Evolutionary conservation across 2,329 filamentous ascomycete genomes (phyloP).

Genomic region (Lasiodiplodia hormozganensis): DNA sequence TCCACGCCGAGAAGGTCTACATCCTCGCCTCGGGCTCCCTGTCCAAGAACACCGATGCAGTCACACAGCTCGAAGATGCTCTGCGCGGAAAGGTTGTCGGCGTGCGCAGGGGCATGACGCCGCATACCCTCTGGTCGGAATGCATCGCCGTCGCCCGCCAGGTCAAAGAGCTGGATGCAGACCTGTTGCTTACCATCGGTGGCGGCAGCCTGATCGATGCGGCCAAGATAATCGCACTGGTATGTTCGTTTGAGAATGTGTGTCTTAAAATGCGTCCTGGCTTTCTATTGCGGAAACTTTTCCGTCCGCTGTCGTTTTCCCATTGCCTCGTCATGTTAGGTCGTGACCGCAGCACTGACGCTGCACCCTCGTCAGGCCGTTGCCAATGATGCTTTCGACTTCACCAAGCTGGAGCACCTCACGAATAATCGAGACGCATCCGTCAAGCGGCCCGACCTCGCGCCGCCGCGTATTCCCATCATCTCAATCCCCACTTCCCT

Average conservation of each 20-base stretch:
- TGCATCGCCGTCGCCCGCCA: conserved; percentile 57
- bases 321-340: background rate
- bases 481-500: conserved; percentile 53
- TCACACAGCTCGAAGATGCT: conserved; percentile 50
- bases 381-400: conserved; percentile 21
- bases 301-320: background rate
- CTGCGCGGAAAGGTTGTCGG: conserved; percentile 56
- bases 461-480: conserved; percentile 41
- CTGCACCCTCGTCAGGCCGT: background rate
- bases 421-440: conserved; percentile 50
- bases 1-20: conserved; percentile 56
- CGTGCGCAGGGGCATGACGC: conserved; percentile 57
- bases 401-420: conserved; percentile 45
- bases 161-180: conserved; percentile 46
- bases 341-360: background rate
- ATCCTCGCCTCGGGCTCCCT: conserved; percentile 60
- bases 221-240: conserved; percentile 60
- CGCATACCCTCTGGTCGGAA: conserved; percentile 62
- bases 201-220: conserved; percentile 64
- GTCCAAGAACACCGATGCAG: conserved; percentile 53
- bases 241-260: conserved; percentile 33
- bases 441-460: conserved; percentile 14
- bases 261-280: background rate
- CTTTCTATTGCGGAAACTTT: background rate
- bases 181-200: conserved; percentile 62